Percentiles rank a stretch among this genome's conserved stretches.
These are phyloP conservation scores for Curvularia hawaiiensis DNA, from an alignment of 2,329 filamentous ascomycete genomes.

Conservation along the genomic window DNA sequence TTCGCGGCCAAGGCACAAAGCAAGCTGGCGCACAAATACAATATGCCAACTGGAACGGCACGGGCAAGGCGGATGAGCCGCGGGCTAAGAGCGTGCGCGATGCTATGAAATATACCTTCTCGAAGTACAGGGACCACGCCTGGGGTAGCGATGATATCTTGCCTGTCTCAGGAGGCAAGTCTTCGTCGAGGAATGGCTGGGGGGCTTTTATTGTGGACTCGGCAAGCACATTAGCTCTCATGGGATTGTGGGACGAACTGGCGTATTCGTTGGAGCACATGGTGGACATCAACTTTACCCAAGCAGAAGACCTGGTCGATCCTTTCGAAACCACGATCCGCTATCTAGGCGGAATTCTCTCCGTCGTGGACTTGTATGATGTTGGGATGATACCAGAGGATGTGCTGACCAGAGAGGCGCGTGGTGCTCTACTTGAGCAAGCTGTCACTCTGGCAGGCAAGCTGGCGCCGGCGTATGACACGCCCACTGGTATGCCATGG, in stretches of 20 bases:
- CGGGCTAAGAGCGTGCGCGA: constrained; percentile 43
- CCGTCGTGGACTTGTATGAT: constrained; percentile 50
- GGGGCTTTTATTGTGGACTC: constrained; percentile 52
- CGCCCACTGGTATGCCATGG: constrained; percentile 52
- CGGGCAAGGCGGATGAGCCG: constrained; percentile 40
- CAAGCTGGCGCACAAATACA: constrained; percentile 41
- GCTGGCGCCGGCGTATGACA: constrained; percentile 48
- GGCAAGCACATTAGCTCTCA: constrained; percentile 48
- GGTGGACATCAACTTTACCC: constrained; percentile 45
- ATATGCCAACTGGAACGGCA: constrained; percentile 42
- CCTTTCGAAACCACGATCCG: constrained; percentile 51
- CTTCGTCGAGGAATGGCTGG: constrained; percentile 49
- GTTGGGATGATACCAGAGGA: constrained; percentile 46
- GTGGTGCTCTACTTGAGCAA: constrained; percentile 44
- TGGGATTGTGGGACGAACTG: constrained; percentile 52
- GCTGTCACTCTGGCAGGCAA: constrained; percentile 46
- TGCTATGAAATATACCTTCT: constrained; percentile 50
- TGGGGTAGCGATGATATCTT: constrained; percentile 50
- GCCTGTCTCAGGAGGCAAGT: constrained; percentile 46
- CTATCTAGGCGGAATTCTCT: constrained; percentile 49
- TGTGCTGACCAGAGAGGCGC: constrained; percentile 37
- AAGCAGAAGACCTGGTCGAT: constrained; percentile 45
- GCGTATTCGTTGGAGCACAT: constrained; percentile 47
- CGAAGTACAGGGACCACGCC: constrained; percentile 46
- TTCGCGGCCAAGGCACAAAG: constrained; percentile 21